phyloP scores from a whole-genome alignment of 345 rosid genomes.

The Populus alba region DNA sequence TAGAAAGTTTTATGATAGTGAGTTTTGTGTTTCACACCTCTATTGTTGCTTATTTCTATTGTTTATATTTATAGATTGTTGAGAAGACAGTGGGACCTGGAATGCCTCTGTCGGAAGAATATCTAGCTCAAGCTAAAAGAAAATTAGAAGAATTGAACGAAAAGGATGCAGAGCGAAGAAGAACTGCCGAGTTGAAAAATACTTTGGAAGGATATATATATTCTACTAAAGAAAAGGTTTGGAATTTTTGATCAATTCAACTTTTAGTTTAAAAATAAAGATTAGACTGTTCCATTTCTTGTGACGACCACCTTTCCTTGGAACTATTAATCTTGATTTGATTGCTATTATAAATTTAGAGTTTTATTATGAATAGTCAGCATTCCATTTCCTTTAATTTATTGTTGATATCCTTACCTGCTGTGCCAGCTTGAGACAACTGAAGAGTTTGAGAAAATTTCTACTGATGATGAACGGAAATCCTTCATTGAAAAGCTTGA shows the following conservation, averaged over 20 bases:
- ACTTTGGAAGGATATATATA: conserved; percentile 91
- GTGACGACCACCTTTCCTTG: not conserved
- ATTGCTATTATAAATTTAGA: not conserved
- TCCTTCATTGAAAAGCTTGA: conserved; percentile 81
- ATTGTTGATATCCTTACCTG: conserved; percentile 5
- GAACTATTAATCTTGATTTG: not conserved
- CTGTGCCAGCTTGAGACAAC: conserved; percentile 66
- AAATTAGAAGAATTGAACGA: conserved; percentile 77
- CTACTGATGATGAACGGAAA: conserved; percentile 73
- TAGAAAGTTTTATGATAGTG: not conserved
- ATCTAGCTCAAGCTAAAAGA: conserved; percentile 59
- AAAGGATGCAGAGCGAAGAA: conserved; percentile 85
- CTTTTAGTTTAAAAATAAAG: not conserved
- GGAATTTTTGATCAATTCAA: not conserved
- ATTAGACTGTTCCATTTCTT: not conserved
- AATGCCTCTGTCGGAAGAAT: conserved; percentile 60
- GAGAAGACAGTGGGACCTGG: conserved; percentile 86
- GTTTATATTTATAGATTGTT: conserved; percentile 46
- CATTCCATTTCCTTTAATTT: conserved; percentile 3
- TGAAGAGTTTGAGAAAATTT: conserved; percentile 66
- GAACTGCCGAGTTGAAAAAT: conserved; percentile 92
- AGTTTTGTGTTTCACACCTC: not conserved
- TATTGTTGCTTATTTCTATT: not conserved
- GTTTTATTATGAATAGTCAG: not conserved
- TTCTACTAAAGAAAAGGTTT: conserved; percentile 91